phyloP scores from a whole-genome alignment of 2,329 filamentous ascomycete genomes.

The Colletotrichum karsti region DNA sequence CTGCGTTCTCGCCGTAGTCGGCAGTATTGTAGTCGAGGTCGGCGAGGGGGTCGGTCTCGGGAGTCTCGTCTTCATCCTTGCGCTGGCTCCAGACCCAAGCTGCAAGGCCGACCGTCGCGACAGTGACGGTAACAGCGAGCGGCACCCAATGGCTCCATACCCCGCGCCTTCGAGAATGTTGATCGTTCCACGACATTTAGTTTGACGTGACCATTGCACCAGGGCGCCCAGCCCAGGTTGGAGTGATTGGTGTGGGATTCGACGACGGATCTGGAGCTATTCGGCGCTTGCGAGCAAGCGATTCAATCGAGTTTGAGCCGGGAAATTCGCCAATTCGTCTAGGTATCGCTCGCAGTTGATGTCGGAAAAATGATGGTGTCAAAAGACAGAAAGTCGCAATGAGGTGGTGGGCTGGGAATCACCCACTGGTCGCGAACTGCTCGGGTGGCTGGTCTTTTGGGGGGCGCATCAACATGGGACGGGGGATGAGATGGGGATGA shows the following conservation, averaged over 20 bases:
- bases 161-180: slow-evolving; percentile 63
- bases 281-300: not conserved
- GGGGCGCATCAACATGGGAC: slow-evolving; percentile 21
- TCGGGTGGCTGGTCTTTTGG: slow-evolving; percentile 29
- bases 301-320: not conserved
- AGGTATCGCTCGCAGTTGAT: not conserved
- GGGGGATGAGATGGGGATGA: slow-evolving; percentile 11
- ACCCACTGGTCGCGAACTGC: slow-evolving; percentile 22
- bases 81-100: slow-evolving; percentile 96
- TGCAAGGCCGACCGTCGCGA: slow-evolving; percentile 85
- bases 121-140: slow-evolving; percentile 83
- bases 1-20: slow-evolving; percentile 62
- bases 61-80: slow-evolving; percentile 75
- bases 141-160: slow-evolving; percentile 89
- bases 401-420: slow-evolving; percentile 14
- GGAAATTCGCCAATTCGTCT: not conserved
- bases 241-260: not conserved
- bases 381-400: slow-evolving; percentile 2
- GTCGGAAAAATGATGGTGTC: not conserved
- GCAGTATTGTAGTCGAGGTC: slow-evolving; percentile 56
- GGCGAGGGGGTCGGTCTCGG: slow-evolving; percentile 64
- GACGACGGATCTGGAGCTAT: not conserved
- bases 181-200: slow-evolving; percentile 72
- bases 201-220: slow-evolving; percentile 31
- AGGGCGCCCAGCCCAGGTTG: slow-evolving; percentile 14